phyloP scores from a whole-genome alignment of 768 basidiomycete species.

The Suillus luteus region DNA sequence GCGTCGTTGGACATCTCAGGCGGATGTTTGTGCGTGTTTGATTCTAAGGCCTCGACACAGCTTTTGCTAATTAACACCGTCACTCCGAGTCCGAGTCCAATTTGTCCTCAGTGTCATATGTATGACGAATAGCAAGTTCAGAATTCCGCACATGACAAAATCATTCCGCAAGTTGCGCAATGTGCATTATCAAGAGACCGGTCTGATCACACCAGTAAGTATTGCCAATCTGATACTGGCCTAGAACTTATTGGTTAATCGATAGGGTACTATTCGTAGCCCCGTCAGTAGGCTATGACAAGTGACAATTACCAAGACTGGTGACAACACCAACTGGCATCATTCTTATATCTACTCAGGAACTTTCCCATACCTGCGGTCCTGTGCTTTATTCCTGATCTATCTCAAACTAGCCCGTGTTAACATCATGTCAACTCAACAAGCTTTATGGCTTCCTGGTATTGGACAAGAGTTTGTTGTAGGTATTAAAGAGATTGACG shows the following conservation, averaged over 20 bases:
- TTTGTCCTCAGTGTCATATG: no score
- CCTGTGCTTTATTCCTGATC: background rate
- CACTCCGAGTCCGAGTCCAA: no score
- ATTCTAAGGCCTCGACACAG: conserved; percentile 16
- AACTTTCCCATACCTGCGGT: background rate
- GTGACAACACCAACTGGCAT: no score
- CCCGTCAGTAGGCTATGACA: background rate
- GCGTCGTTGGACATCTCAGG: conserved; percentile 33
- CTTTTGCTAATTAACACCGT: background rate
- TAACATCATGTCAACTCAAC: conserved; percentile 17
- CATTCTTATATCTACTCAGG: background rate
- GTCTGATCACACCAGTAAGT: background rate
- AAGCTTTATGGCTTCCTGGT: conserved; percentile 20
- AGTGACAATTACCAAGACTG: background rate
- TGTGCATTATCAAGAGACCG: background rate
- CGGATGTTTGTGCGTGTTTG: conserved; percentile 45
- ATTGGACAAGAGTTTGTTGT: conserved; percentile 19
- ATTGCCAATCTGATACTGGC: background rate
- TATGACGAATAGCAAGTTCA: background rate
- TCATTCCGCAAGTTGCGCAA: background rate
- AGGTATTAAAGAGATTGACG: conserved; percentile 24
- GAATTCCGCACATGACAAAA: background rate
- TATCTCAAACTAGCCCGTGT: background rate
- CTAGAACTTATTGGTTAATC: background rate
- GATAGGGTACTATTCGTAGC: background rate